Base-by-base conservation (phyloP, 345 rosid species). In the Euphorbia peplus region DNA sequence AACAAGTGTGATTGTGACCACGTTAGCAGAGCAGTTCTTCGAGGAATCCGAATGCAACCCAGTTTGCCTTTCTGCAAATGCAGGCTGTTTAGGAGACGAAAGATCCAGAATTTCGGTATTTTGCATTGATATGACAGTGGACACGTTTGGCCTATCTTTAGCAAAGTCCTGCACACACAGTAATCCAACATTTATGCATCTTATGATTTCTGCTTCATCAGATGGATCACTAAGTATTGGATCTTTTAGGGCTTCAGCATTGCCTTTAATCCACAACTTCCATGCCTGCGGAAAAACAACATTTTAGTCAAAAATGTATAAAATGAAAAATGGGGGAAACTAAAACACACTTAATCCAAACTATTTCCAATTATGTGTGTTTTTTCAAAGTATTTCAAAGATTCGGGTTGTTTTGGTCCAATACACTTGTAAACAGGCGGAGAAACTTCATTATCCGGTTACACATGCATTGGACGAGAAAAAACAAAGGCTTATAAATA, bases 181-280 rank as follows among this genome's bases (percentile, higher is more conserved):
- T 16, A 71, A 29, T 2, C 75, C 75, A 5, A 71, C 58, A 24
- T 64, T 69, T 19, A 71, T 55, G 69, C 63, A 63, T 64, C 75
- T 63, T 5, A 8, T 10, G 11, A 71, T 18, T n/a, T 71, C 75
- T 1, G 9, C 29, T 11, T 30, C 3, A 21, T 3, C 13, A 10
- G 21, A 19, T 19, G 16, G 25, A 54, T 55, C 47, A 3, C 6
- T 32, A n/a, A 56, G n/a, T 29, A 15, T 21, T 19, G 22, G 42
- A 64, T 71, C 63, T 4, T 51, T 22, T 13, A 71, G 44, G 16
- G 21, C 56, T 21, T 30, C 26, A 7, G 24, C 25, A 0, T 72
- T 42, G 28, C 64, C 64, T 57, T 64, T 62, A 15, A 4, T 44
- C 75, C 75, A 72, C 21, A 56, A 24, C 28, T 57, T 64, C 70